Percentiles rank a stretch among this genome's conserved stretches.
Conservation (phyloP, 257 asterid species). For the Salvia miltiorrhiza region DNA sequence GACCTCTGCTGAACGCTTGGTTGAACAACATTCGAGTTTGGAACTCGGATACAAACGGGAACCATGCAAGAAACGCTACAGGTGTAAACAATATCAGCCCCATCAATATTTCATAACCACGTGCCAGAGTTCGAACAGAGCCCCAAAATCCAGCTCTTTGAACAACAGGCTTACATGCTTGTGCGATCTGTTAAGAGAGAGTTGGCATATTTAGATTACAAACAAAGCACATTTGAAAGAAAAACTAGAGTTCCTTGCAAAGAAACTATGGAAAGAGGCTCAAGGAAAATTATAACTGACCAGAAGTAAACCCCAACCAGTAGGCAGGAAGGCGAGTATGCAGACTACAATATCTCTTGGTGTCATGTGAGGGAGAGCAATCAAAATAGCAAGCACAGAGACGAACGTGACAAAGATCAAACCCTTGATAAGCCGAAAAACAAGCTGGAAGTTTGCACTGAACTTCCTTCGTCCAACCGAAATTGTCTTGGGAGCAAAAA, state of each 20-base stretch:
- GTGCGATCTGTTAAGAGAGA: slow-evolving; percentile 62
- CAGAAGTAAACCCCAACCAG: slow-evolving; percentile 99
- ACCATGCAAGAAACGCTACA: slow-evolving; percentile 94
- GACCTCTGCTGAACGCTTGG: slow-evolving; percentile 99
- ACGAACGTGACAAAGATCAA: slow-evolving; percentile 82
- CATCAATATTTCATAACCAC: slow-evolving; percentile 89
- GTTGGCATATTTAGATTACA: background rate
- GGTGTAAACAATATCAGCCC: slow-evolving; percentile 90
- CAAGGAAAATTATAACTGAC: slow-evolving; percentile 38
- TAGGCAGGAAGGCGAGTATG: slow-evolving; percentile 92
- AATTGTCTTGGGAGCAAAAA: slow-evolving; percentile 50
- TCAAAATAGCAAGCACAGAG: slow-evolving; percentile 65
- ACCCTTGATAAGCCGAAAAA: slow-evolving; percentile 93
- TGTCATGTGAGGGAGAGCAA: slow-evolving; percentile 79
- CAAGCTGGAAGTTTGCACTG: slow-evolving; percentile 87
- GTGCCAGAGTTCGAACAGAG: slow-evolving; percentile 78
- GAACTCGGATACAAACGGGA: slow-evolving; percentile 94
- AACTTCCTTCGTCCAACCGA: slow-evolving; percentile 91
- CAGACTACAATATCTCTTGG: slow-evolving; percentile 74
- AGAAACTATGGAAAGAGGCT: background rate
- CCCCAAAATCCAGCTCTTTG: slow-evolving; percentile 85
- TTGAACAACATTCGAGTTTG: slow-evolving; percentile 95
- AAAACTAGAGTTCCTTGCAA: too few species aligned
- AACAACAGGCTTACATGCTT: slow-evolving; percentile 83
- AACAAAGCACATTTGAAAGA: background rate